Evolutionary conservation across 306 rosid genomes (phyloP), one percentile per base, ranked within the genome.

Genomic region (Vigna trinervia): DNA sequence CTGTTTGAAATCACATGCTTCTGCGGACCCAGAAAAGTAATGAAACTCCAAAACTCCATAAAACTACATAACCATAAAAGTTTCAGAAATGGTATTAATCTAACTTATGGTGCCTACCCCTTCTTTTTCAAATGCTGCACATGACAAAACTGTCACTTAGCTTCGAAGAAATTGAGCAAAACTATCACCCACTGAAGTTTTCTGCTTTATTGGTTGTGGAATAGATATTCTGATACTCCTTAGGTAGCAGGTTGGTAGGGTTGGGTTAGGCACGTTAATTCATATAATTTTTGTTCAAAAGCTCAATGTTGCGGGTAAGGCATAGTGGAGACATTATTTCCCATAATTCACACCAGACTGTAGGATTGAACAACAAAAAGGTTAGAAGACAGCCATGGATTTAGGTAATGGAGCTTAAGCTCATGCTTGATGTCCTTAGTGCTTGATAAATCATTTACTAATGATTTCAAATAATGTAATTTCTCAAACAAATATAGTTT

Each of bases 1-100:
- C 50, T 39, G 11, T 65, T 41, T 65, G 15, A 65, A 65, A 19
- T 19, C 71, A 65, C 71, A 65, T 65, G 51, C 70, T 28, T 64
- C 0, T 64, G 3, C 0, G 52, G 71, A 65, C 52, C 71, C 34
- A 39, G 5, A 38, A 41, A 66, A 65, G 39, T 61, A 38, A 17
- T 17, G 11, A n/a, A 38, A 38, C 23, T 0, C 23, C 23, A 62
- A 15, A 15, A 34, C 7, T 14, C 15, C 45, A 0, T 13, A 61
- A 61, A 6, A 13, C 22, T 20, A 2, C 2, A 10, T 9, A 10
- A 43, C 38, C 34, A 30, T 30, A 30, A 30, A 30, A 30, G 34
- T 30, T 30, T 30, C 34, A 30, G 4, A 30, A 30, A 30, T 34
- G 38, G 4, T 6, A 34, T 34, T 34, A 34, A 38, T 38, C 8